Evolutionary conservation across 2,329 filamentous ascomycete genomes (phyloP).

Genomic region (Neopestalotiopsis sp.): DNA sequence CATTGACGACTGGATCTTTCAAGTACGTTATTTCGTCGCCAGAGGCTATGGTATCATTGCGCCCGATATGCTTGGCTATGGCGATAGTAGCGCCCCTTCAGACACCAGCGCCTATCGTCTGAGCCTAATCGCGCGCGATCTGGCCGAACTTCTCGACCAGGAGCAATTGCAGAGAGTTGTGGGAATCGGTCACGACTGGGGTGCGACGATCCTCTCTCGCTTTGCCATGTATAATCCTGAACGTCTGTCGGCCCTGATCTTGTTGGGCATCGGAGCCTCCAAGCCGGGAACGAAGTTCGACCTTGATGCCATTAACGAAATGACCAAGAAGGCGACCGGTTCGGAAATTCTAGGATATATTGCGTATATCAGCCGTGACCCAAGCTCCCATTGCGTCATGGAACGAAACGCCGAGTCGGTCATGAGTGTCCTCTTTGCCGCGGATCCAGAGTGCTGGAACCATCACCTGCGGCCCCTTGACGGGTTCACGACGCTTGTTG

Average conservation of each 20-base stretch:
- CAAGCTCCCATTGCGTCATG: slow-evolving; percentile 4
- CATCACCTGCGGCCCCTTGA: slow-evolving; percentile 9
- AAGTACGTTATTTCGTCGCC: slow-evolving; percentile 33
- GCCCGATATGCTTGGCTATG: slow-evolving; percentile 40
- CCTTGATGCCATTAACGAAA: slow-evolving; percentile 18
- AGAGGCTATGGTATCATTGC: slow-evolving; percentile 38
- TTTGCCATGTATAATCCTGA: slow-evolving; percentile 44
- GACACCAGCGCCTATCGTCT: slow-evolving; percentile 38
- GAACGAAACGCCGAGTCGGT: slow-evolving; percentile 18
- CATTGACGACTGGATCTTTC: slow-evolving; percentile 21
- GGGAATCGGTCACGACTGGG: slow-evolving; percentile 51
- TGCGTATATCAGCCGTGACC: slow-evolving; percentile 16
- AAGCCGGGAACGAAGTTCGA: slow-evolving; percentile 36
- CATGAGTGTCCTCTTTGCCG: slow-evolving; percentile 19
- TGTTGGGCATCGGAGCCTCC: slow-evolving; percentile 44
- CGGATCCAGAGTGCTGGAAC: slow-evolving; percentile 15
- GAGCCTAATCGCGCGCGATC: slow-evolving; percentile 35
- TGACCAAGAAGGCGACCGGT: slow-evolving; percentile 13
- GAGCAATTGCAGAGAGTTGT: slow-evolving; percentile 36
- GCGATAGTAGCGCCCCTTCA: slow-evolving; percentile 37
- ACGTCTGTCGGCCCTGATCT: slow-evolving; percentile 39
- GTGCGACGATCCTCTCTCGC: slow-evolving; percentile 39
- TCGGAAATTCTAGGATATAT: slow-evolving; percentile 19
- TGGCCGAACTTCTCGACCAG: slow-evolving; percentile 39
- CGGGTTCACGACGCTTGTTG: slow-evolving; percentile 17